Conservation (phyloP, 176 grass and related monocot species). For the Ensete glaucum region DNA sequence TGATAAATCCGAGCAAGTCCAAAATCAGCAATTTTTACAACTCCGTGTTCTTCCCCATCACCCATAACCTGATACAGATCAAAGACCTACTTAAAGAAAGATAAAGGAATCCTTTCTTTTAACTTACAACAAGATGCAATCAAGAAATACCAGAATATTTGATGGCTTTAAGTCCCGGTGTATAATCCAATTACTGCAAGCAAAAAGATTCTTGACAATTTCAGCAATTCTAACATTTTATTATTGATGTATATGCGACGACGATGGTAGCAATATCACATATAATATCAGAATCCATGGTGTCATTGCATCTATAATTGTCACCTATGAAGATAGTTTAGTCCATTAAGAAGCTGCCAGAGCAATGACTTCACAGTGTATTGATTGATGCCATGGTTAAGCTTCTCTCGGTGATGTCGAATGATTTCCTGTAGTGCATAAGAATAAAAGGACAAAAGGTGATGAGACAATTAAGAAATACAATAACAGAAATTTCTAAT, state of each 20-base stretch:
- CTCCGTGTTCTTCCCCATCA: constrained; percentile 93
- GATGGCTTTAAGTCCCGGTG: constrained; percentile 98
- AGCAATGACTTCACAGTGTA: constrained; percentile 96
- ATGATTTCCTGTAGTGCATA: constrained; percentile 63
- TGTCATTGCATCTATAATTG: constrained; percentile 3
- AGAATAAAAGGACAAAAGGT: constrained; percentile 10
- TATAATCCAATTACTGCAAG: constrained; percentile 93
- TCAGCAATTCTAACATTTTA: background rate
- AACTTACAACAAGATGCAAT: background rate
- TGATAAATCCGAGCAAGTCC: constrained; percentile 98
- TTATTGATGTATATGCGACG: background rate
- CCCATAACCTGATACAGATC: constrained; percentile 72
- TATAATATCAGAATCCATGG: background rate
- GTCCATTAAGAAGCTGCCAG: constrained; percentile 96
- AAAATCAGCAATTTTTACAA: constrained; percentile 98
- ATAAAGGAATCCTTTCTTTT: constrained; percentile 9
- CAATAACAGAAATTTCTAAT: background rate
- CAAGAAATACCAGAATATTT: constrained; percentile 73
- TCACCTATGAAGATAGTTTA: constrained; percentile 98
- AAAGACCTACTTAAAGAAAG: background rate
- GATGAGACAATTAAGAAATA: background rate
- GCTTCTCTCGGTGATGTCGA: constrained; percentile 92
- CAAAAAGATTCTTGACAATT: background rate
- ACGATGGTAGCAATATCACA: background rate
- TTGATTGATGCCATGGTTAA: constrained; percentile 49